phyloP scores from a whole-genome alignment of 2,329 filamentous ascomycete species.

The Colletotrichum endophyticum region DNA sequence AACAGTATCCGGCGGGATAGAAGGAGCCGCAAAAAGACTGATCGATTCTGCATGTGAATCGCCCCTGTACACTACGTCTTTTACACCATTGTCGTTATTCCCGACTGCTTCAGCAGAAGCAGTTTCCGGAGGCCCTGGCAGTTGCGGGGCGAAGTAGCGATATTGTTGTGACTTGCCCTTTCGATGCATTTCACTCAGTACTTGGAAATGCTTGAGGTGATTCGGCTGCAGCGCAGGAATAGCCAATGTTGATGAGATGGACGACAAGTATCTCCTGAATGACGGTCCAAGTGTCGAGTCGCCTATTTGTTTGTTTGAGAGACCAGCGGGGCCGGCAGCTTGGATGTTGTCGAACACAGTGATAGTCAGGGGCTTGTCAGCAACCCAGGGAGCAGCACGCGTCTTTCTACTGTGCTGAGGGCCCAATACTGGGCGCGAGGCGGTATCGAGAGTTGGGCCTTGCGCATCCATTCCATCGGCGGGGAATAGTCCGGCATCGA shows the following conservation, averaged over 20 bases:
- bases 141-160: background rate
- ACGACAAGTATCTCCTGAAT: constrained; percentile 37
- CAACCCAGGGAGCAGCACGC: constrained; percentile 28
- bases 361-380: constrained; percentile 36
- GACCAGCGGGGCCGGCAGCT: constrained; percentile 30
- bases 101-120: background rate
- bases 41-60: background rate
- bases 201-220: constrained; percentile 18
- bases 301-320: constrained; percentile 35
- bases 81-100: background rate
- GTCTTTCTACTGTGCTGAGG: background rate
- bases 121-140: background rate
- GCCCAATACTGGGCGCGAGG: background rate
- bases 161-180: constrained; percentile 20
- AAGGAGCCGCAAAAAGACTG: background rate
- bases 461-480: background rate
- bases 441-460: background rate
- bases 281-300: constrained; percentile 32
- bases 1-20: background rate
- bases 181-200: constrained; percentile 18
- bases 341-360: constrained; percentile 38
- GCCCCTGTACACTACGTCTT: background rate
- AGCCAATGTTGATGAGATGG: constrained; percentile 34
- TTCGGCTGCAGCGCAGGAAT: constrained; percentile 17
- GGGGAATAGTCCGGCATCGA: background rate